These are phyloP conservation scores for Plectosphaerella sp. DNA, from an alignment of 2,329 filamentous ascomycete genomes.

Conservation along the genomic window DNA sequence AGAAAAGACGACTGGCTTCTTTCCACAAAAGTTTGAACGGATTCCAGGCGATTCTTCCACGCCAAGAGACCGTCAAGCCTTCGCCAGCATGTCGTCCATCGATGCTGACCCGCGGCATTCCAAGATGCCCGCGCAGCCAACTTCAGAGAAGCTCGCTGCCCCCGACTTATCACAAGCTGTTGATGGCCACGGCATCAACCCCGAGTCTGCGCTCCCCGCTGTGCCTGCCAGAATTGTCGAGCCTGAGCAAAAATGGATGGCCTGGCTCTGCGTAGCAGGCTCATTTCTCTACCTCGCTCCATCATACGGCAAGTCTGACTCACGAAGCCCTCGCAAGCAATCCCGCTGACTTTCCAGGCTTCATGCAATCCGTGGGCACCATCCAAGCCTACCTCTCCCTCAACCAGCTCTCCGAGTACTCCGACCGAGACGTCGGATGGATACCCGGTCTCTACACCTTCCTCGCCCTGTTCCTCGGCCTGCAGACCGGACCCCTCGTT, in stretches of 20 bases:
- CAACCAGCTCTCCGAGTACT: constrained; percentile 37
- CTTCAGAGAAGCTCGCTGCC: no score
- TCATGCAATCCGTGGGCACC: constrained; percentile 43
- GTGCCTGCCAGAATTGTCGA: not conserved
- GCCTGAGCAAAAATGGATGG: constrained; percentile 6
- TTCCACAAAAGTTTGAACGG: no score
- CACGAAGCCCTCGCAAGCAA: not conserved
- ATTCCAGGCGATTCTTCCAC: no score
- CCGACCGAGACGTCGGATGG: constrained; percentile 41
- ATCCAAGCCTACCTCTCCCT: constrained; percentile 40
- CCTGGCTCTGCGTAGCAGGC: constrained; percentile 9
- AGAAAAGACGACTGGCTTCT: no score
- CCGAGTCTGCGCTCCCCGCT: no score
- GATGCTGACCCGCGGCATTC: no score
- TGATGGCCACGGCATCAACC: no score
- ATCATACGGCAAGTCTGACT: constrained; percentile 4
- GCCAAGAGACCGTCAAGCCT: no score
- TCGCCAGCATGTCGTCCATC: no score
- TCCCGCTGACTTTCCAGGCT: constrained; percentile 22
- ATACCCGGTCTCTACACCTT: constrained; percentile 42
- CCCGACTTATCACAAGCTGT: no score
- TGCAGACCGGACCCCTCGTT: constrained; percentile 43
- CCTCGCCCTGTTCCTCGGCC: constrained; percentile 35
- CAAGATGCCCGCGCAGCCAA: no score
- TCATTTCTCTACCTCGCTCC: constrained; percentile 10